Base-by-base conservation (phyloP, 179 eudicot species). In the Beta corolliflora region DNA sequence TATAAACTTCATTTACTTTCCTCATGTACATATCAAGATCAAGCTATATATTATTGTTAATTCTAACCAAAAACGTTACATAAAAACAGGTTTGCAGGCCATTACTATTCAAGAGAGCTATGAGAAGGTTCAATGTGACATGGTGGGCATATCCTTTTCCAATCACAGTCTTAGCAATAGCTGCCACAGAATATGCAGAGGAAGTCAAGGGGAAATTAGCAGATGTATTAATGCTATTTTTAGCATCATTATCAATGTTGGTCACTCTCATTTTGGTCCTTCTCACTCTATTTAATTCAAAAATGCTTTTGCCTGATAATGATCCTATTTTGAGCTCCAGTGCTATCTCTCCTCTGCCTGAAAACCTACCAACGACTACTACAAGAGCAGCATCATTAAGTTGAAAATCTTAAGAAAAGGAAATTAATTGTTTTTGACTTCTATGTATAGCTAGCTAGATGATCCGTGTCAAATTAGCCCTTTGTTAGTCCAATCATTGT, bases 101-200 rank as follows among this genome's bases (percentile, higher is more conserved):
- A 46, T 16, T 54, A 45, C 41, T 88, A 31, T 91, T 89, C 88
- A 85, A 81, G 86, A 88, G 80, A 70, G 80, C 91, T 12, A 88
- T 86, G 89, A 86, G 67, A 78, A 89, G 82, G 75, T 91, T 86
- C 86, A 85, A 66, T 13, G 77, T 88, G 48, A 88, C 88, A 36
- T 91, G 92, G 93, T 91, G 92, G 92, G 91, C 91, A n/a, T 91
- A 89, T 70, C 75, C 92, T 0, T 91, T 86, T 44, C 87, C 93
- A 10, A 65, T 86, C 25, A 90, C 89, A 31, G 58, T 87, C 21
- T 71, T 90, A 5, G 91, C 91, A 4, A 21, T 88, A 23, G 85
- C 88, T 14, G 81, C 92, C 41, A 68, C 87, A 13, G 84, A 88
- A 23, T 90, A 90, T 25, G 89, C 89, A 10, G 75, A 80, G 13